phyloP scores from a whole-genome alignment of 2,329 filamentous ascomycete species.

The Xylariaceae sp. region DNA sequence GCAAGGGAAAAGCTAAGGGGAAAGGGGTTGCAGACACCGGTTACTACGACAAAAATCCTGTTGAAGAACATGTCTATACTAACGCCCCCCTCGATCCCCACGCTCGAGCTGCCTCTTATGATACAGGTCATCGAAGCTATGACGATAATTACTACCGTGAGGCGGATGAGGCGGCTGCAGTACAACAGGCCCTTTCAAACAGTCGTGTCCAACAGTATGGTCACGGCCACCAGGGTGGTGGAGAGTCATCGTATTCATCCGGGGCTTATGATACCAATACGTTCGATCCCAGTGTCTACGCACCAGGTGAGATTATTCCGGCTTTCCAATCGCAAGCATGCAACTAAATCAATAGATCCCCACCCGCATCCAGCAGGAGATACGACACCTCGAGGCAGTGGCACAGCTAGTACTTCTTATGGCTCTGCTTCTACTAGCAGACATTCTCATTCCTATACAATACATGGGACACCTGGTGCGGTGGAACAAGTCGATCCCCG shows the following conservation, averaged over 20 bases:
- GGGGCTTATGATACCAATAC: constrained; percentile 12
- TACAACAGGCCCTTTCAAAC: constrained; percentile 20
- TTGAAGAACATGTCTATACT: constrained; percentile 4
- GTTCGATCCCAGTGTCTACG: constrained; percentile 22
- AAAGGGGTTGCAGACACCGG: constrained; percentile 14
- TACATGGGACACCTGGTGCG: constrained; percentile 24
- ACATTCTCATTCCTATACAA: constrained; percentile 15
- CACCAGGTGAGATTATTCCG: constrained; percentile 15
- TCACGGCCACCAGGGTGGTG: constrained; percentile 15
- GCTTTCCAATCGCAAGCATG: background rate
- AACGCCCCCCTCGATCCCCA: constrained; percentile 1
- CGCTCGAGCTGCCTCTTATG: too few species aligned
- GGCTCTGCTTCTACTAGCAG: constrained; percentile 5
- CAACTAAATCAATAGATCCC: constrained; percentile 14
- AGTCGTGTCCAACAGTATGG: constrained; percentile 21
- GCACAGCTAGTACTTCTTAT: too few species aligned
- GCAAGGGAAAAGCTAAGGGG: constrained; percentile 13
- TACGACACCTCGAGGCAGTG: constrained; percentile 16
- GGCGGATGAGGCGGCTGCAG: constrained; percentile 16
- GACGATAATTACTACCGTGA: constrained; percentile 13
- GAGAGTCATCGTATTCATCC: constrained; percentile 21
- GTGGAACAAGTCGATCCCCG: constrained; percentile 22
- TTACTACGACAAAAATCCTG: constrained; percentile 2
- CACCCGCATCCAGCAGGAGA: constrained; percentile 11
- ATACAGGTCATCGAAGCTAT: too few species aligned